These are phyloP conservation scores for Cruciata laevipes DNA, from an alignment of 257 asterid species.

Conservation along the genomic window DNA sequence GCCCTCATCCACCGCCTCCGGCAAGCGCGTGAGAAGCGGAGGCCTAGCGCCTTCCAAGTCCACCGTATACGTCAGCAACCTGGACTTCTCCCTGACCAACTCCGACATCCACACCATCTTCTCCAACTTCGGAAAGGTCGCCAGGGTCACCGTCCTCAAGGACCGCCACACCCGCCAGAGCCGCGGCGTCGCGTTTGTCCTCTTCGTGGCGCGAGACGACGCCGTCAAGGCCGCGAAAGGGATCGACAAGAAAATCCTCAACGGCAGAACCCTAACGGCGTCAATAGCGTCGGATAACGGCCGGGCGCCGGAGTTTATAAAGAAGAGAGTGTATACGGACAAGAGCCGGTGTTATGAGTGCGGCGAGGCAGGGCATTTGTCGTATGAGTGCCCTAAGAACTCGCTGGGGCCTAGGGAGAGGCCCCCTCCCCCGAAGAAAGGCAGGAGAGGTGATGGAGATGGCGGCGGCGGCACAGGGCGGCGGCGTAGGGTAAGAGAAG, in stretches of 20 bases:
- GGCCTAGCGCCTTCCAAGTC: slow-evolving; percentile 92
- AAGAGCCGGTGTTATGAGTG: slow-evolving; percentile 95
- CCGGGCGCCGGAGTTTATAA: slow-evolving; percentile 82
- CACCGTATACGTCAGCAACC: slow-evolving; percentile 82
- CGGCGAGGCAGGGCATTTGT: slow-evolving; percentile 87
- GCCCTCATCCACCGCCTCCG: slow-evolving; percentile 28
- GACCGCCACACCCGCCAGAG: slow-evolving; percentile 77
- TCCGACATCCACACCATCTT: slow-evolving; percentile 88
- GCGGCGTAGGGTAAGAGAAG: slow-evolving; percentile 5
- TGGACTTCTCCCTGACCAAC: slow-evolving; percentile 79
- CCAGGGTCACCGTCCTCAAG: slow-evolving; percentile 86
- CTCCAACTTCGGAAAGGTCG: slow-evolving; percentile 93
- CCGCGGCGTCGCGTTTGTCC: slow-evolving; percentile 86
- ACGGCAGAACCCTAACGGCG: slow-evolving; percentile 76
- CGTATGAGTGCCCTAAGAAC: slow-evolving; percentile 86
- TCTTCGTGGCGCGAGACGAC: slow-evolving; percentile 72
- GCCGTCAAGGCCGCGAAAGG: slow-evolving; percentile 65
- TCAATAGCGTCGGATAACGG: slow-evolving; percentile 93
- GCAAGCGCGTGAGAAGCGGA: slow-evolving; percentile 51
- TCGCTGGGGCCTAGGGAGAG: slow-evolving; percentile 74
- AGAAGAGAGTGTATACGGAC: slow-evolving; percentile 76
- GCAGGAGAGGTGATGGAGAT: slow-evolving; percentile 40
- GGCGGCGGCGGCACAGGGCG: slow-evolving; percentile 19
- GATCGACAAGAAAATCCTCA: slow-evolving; percentile 63
- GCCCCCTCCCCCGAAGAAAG: slow-evolving; percentile 64